Base-by-base conservation (phyloP, 2,329 filamentous ascomycete species). In the Trichoderma sp. region DNA sequence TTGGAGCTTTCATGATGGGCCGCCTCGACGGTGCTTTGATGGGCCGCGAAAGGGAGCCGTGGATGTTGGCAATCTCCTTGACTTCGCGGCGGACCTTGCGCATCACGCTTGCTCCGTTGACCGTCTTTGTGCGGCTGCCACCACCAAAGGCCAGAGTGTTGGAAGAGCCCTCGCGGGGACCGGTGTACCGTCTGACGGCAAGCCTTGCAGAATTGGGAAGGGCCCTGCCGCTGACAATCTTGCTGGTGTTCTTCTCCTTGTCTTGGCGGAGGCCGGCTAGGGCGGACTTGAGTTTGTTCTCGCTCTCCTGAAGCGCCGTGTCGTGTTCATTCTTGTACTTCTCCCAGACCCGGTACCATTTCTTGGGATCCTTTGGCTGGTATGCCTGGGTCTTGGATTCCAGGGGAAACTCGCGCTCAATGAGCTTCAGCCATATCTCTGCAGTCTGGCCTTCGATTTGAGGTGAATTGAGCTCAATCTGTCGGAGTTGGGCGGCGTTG, bases 301-400 rank as follows among this genome's bases (percentile, higher is more conserved):
- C 84, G 71, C 90, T 89, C 69, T 86, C 86, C 59, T 86, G 82
- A 8, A 90, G 83, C 63, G 86, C 83, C 61, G 83, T 80, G 37
- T 86, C 81, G 42, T 88, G 85, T 70, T 89, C 82, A 50, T 81
- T 82, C 71, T 87, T 84, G 74, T 94, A 89, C 70, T 88, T 87
- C 71, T 84, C 82, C 80, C 96, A 97, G 15, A 96, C 84, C 66
- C 90, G 88, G 76, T 90, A 88, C 93, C 93, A 97, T 69, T 88
- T 88, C 39, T 82, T 82, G 0, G 90, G 87, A 70, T 92, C 85
- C 66, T 84, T 84, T 0, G 92, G 91, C 27, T 87, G 82, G 72
- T 89, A 86, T 29, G 87, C 86, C 75, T 90, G 88, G 54, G 81
- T 80, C 50, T 89, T 83, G 70, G 80, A 79, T 77, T 88, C 90